Conservation (phyloP, 805 yeast genomes). For the Myxozyma nipponensis region DNA sequence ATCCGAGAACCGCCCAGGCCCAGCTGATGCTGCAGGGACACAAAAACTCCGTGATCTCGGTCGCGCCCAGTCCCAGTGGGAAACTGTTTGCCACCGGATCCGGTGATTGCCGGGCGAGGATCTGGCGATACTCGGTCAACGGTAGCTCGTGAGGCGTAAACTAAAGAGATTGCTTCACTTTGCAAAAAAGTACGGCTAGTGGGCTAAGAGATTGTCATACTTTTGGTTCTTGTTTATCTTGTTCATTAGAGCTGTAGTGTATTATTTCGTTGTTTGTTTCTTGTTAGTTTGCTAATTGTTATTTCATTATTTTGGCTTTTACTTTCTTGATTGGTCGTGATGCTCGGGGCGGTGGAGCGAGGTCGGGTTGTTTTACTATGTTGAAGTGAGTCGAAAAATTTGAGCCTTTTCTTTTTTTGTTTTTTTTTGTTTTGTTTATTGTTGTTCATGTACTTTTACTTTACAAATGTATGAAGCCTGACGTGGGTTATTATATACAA, state of each 20-base stretch:
- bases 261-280: background rate
- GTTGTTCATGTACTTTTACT: background rate
- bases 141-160: constrained; percentile 2
- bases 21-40: constrained; percentile 95
- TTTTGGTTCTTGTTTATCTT: background rate
- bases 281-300: no score
- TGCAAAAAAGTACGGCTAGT: no score
- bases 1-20: constrained; percentile 84
- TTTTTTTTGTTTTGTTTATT: no score
- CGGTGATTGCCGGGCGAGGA: constrained; percentile 96
- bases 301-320: background rate
- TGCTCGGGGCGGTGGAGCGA: no score
- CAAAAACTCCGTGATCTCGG: constrained; percentile 90
- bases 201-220: no score
- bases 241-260: background rate
- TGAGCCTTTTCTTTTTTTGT: background rate
- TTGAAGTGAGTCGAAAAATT: background rate
- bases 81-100: constrained; percentile 95
- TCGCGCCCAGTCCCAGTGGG: constrained; percentile 81
- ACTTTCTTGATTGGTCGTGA: background rate
- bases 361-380: no score
- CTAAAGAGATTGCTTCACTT: no score
- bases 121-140: constrained; percentile 54
- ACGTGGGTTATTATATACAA: no score
- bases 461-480: background rate